Evolutionary conservation across 78 protist genomes (phyloP), one percentile per base, ranked within the genome.

Genomic region (Emiliania huxleyi): DNA sequence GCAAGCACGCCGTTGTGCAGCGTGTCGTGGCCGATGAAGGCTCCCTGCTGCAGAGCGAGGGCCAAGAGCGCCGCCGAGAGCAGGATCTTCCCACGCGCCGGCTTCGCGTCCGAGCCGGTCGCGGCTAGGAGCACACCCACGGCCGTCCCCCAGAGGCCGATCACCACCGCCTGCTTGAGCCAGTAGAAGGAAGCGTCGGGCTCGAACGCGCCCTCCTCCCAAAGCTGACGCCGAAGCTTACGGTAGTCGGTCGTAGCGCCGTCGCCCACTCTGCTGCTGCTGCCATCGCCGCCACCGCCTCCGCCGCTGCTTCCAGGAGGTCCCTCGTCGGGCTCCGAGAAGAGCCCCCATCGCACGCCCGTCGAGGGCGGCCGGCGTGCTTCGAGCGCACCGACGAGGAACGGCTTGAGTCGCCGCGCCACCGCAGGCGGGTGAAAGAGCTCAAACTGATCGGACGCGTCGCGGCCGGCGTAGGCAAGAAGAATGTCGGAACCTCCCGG

Each of bases 1-100:
- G 21, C 11, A 2, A 81, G 33, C n/a, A 81, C 62, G 52, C 88
- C 46, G 88, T 81, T 81, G 88, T 81, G 88, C 88, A 81, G 46
- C 62, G 52, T 81, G 88, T 81, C 88, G 52, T 81, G 88, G 56
- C 56, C 88, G 22, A 81, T 1, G 38, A 40, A 81, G 52, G 88
- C 88, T 0, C 38, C 88, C 52, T 81, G 88, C 29, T 81, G 88
- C 52, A 40, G 18, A 22, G 42, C 46, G 56, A 81, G 88, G 23
- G 88, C 88, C 2, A 81, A 38, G 38, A 81, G 42, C 44, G 18
- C 37, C 23, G 83, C 44, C 2, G 83, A 2, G 83, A 73, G 44
- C 33, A 73, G 33, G 43, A 73, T 2, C 44, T 73, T 18, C 75
- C n/a, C n/a, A n/a, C n/a, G n/a, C n/a, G n/a, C n/a, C n/a, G n/a